These are phyloP conservation scores for Blumeria graminis DNA, from an alignment of 2,329 filamentous ascomycete genomes.

Conservation along the genomic window DNA sequence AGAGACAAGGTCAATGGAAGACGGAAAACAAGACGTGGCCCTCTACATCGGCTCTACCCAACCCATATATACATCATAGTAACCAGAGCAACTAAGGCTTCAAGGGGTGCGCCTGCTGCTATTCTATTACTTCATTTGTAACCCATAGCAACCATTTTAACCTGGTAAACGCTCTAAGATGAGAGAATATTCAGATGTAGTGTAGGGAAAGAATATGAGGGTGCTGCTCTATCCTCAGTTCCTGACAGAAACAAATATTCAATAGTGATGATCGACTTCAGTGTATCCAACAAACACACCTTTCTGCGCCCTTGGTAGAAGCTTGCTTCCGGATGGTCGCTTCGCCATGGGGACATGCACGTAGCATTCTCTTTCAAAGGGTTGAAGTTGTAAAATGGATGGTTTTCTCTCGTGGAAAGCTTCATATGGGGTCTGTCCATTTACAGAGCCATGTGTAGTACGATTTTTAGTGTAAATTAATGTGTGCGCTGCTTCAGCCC, in stretches of 20 bases:
- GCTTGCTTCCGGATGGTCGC: not conserved
- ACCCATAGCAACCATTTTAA: too few relatives aligned
- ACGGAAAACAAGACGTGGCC: too few relatives aligned
- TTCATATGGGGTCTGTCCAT: not conserved
- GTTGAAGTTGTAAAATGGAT: not conserved
- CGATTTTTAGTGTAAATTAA: not conserved
- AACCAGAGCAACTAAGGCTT: too few relatives aligned
- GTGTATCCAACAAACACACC: not conserved
- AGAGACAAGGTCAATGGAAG: too few relatives aligned
- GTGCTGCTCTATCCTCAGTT: too few relatives aligned
- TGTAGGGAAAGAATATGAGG: too few relatives aligned
- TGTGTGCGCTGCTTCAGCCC: not conserved
- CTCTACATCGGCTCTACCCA: too few relatives aligned
- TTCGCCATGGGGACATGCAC: not conserved
- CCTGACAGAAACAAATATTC: not conserved
- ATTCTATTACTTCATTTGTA: too few relatives aligned
- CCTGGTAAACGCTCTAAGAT: too few relatives aligned
- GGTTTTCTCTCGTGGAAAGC: not conserved
- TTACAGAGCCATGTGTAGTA: not conserved
- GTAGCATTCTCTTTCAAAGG: not conserved
- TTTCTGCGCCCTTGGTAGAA: not conserved
- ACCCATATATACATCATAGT: too few relatives aligned
- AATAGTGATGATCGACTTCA: not conserved
- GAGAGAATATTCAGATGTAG: too few relatives aligned
- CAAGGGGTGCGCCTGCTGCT: too few relatives aligned